phyloP scores from a whole-genome alignment of 169 alveolate species.

The Plasmodium fragile region DNA sequence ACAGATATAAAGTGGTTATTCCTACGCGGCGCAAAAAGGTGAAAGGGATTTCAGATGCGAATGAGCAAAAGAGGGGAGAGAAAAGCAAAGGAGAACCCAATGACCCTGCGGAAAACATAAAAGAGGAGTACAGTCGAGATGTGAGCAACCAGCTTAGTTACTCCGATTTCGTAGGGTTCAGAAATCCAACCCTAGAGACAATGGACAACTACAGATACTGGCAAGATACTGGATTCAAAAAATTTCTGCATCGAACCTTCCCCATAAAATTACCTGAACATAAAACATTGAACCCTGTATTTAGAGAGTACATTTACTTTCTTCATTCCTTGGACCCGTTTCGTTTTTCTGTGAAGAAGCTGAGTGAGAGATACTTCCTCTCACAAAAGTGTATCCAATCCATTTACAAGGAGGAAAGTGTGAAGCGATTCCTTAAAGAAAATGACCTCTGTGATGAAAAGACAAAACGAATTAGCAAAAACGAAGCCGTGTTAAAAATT shows the following conservation, averaged over 20 bases:
- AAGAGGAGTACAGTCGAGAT: constrained; percentile 83
- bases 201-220: constrained; percentile 87
- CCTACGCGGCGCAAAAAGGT: constrained; percentile 20
- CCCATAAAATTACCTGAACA: constrained; percentile 87
- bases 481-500: constrained; percentile 63
- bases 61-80: not conserved
- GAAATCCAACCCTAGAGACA: constrained; percentile 90
- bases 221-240: constrained; percentile 90
- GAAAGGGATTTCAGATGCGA: not conserved
- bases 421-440: constrained; percentile 39
- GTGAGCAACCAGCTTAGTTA: constrained; percentile 63
- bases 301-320: constrained; percentile 88
- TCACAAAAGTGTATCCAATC: constrained; percentile 13
- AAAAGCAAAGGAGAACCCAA: not conserved
- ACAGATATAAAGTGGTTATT: constrained; percentile 54
- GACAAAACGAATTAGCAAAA: constrained; percentile 74
- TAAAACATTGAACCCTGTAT: constrained; percentile 85
- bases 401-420: constrained; percentile 73
- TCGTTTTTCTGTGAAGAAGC: constrained; percentile 84
- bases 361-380: constrained; percentile 86
- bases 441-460: constrained; percentile 70
- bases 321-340: constrained; percentile 89
- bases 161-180: constrained; percentile 82
- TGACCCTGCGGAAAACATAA: constrained; percentile 21
- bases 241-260: constrained; percentile 86